Base-by-base conservation (phyloP, 2,329 filamentous ascomycete species). In the Penicillium hesseltinei region DNA sequence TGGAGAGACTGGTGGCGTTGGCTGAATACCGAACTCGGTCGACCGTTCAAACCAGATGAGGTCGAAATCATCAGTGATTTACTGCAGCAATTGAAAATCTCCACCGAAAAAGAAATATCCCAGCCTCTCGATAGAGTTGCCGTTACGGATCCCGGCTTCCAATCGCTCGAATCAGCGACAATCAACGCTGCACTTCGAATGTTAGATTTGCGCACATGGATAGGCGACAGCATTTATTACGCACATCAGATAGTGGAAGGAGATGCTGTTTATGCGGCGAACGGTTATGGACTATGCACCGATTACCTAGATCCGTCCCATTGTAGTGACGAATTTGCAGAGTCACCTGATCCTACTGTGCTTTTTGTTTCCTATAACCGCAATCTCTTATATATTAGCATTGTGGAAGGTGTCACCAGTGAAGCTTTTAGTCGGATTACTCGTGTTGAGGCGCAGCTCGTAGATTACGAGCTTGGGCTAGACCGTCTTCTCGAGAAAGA, bases 221-320 rank as follows among this genome's bases (percentile, higher is more conserved):
- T 56, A 10, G 42, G 50, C 35, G 56, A 59, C 13, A 57, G 56
- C 40, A 2, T 1, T 35, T 57, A 39, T 36, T 61, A 61, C 43
- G 15, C 53, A 11, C 17, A 10, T 2, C 43, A 38, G n/a, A 23
- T 61, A 21, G 4, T 44, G n/a, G 56, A 61, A 48, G 53, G 17
- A 39, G 49, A 61, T 57, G 54, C 53, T 51, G 38, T 57, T 33
- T 59, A 59, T 49, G 57, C 42, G 25, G 54, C 53, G 25, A 54
- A 52, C 25, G 59, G 53, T n/a, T 54, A 50, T 21, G 49, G 56
- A 27, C 48, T 59, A 29, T 59, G 52, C 43, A 40, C 15, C 29
- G 27, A 55, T 25, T 55, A 61, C 38, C 42, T 49, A 5, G 47
- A 61, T 61, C 42, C 23, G 2, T 61, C 27, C 36, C 4, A 59